phyloP scores from a whole-genome alignment of 306 rosid species.

The Astragalus glycyphyllos region DNA sequence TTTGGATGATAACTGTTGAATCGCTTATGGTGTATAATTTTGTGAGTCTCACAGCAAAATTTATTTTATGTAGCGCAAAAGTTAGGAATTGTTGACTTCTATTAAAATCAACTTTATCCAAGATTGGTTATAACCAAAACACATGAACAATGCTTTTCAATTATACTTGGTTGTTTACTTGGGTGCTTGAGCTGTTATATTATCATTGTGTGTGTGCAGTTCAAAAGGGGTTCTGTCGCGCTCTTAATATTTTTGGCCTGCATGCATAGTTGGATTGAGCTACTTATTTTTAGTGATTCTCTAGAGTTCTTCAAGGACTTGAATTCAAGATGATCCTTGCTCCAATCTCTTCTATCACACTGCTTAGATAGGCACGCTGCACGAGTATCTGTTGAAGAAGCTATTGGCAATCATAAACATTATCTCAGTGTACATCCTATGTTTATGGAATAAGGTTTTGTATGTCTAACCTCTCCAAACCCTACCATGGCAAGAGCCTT shows the following conservation, averaged over 20 bases:
- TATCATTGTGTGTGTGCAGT: constrained; percentile 54
- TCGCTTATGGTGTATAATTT: no score
- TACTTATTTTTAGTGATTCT: constrained; percentile 8
- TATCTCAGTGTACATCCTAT: background rate
- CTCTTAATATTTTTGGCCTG: constrained; percentile 39
- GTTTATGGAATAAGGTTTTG: background rate
- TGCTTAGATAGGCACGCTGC: background rate
- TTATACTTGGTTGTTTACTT: no score
- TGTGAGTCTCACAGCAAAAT: no score
- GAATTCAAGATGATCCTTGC: constrained; percentile 10
- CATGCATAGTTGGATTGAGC: constrained; percentile 31
- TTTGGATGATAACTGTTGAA: no score
- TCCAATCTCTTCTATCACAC: background rate
- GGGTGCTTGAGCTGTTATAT: no score
- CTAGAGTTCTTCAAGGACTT: constrained; percentile 1
- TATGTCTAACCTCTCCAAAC: no score
- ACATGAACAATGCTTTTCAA: no score
- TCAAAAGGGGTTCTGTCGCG: constrained; percentile 89
- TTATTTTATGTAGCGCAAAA: no score
- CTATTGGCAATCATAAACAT: constrained; percentile 10
- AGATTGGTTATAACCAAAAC: no score
- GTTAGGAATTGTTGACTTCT: no score
- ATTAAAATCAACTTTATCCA: no score
- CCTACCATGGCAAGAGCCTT: no score
- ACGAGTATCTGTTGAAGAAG: background rate